Evolutionary conservation across 768 basidiomycete species (phyloP).

Genomic region (Sutorius australiensis): DNA sequence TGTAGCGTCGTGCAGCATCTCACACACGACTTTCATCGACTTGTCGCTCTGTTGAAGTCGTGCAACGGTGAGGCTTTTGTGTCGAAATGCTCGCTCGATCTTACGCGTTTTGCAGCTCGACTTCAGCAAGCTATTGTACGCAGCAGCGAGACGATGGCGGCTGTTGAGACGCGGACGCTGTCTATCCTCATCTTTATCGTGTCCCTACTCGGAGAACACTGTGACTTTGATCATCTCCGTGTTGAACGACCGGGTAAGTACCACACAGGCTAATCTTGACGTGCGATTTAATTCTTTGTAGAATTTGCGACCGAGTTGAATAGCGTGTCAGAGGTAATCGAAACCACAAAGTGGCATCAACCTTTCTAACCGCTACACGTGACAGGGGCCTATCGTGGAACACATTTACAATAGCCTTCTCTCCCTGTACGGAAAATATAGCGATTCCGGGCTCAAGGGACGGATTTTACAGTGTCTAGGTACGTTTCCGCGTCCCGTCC

Average conservation of each 20-base stretch:
- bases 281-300: conserved; percentile 21
- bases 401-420: conserved; percentile 76
- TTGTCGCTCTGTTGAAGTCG: conserved; percentile 78
- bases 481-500: conserved; percentile 30
- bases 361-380: background rate
- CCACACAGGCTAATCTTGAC: no score
- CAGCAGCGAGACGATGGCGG: conserved; percentile 36
- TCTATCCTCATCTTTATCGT: conserved; percentile 80
- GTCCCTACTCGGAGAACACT: conserved; percentile 82
- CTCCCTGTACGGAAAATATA: conserved; percentile 65
- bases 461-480: conserved; percentile 85
- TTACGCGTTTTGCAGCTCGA: conserved; percentile 44
- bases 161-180: conserved; percentile 52
- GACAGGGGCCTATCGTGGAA: conserved; percentile 70
- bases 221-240: conserved; percentile 78
- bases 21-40: conserved; percentile 78
- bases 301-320: conserved; percentile 57
- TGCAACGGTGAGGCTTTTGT: conserved; percentile 58
- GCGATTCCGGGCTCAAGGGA: conserved; percentile 55
- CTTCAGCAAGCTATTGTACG: conserved; percentile 55
- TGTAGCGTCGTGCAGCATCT: conserved; percentile 80
- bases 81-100: background rate
- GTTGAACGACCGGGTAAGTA: conserved; percentile 55
- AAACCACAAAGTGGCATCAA: background rate
- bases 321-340: conserved; percentile 50